A percentile compares a stretch with the other conserved stretches of the same genome.
Evolutionary conservation across 2,329 filamentous ascomycete genomes (phyloP).

Genomic region (Fusarium avenaceum): DNA sequence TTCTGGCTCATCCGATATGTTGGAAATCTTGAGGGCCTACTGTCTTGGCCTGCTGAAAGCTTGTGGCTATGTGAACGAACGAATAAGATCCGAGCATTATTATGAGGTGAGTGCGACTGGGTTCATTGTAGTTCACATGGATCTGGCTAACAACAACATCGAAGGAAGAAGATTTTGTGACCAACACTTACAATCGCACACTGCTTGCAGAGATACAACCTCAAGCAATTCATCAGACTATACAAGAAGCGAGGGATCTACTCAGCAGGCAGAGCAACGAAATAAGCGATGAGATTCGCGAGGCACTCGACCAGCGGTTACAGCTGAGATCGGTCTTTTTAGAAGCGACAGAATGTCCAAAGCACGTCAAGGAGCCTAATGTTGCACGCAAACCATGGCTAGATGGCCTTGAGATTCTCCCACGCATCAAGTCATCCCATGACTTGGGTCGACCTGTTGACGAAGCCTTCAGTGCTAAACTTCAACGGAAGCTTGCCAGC

Average conservation of each 20-base stretch:
- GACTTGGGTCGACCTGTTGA: slow-evolving; percentile 74
- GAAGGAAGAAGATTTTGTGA: slow-evolving; percentile 96
- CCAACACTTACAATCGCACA: slow-evolving; percentile 86
- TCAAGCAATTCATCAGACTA: slow-evolving; percentile 65
- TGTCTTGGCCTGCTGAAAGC: slow-evolving; percentile 87
- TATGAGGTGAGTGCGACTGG: slow-evolving; percentile 75
- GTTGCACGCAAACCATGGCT: slow-evolving; percentile 66
- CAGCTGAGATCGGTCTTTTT: slow-evolving; percentile 75
- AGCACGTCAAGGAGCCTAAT: slow-evolving; percentile 60
- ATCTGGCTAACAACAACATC: slow-evolving; percentile 13
- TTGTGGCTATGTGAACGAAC: slow-evolving; percentile 82
- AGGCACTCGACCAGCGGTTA: slow-evolving; percentile 75
- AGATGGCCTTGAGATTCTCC: slow-evolving; percentile 64
- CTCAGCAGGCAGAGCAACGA: slow-evolving; percentile 59
- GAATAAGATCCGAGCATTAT: slow-evolving; percentile 85
- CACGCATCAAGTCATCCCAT: slow-evolving; percentile 70
- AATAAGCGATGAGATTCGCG: slow-evolving; percentile 57
- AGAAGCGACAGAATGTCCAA: slow-evolving; percentile 63
- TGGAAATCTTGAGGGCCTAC: slow-evolving; percentile 82
- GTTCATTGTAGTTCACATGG: too few relatives aligned
- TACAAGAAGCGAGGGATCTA: slow-evolving; percentile 68
- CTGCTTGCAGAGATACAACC: slow-evolving; percentile 76
- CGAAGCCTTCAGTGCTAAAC: slow-evolving; percentile 88
- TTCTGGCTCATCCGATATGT: slow-evolving; percentile 61
- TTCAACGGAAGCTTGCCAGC: slow-evolving; percentile 92